Evolutionary conservation across 768 basidiomycete genomes (phyloP).

Genomic region (Boletus vinaceobasis): DNA sequence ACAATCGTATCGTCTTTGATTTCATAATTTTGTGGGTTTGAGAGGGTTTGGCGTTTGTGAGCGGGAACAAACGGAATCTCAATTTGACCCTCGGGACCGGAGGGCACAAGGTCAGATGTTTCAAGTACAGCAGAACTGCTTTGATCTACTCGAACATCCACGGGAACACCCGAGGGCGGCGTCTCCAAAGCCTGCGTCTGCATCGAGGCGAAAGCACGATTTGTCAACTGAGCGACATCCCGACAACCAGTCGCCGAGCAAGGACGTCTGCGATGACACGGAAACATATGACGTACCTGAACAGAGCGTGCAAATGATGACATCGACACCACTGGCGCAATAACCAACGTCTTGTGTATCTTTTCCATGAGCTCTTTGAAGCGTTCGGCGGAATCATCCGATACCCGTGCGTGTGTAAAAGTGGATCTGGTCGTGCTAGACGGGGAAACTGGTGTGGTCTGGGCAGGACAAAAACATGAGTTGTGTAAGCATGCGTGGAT

Average conservation of each 20-base stretch:
- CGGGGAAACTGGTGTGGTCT: conserved; percentile 5
- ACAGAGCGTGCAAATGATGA: conserved; percentile 4
- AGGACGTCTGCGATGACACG: not conserved
- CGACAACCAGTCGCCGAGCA: not conserved
- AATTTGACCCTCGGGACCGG: conserved; percentile 44
- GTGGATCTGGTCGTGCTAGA: conserved; percentile 10
- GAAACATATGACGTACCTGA: conserved; percentile 16
- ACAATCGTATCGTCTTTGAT: conserved; percentile 63
- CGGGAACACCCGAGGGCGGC: not conserved
- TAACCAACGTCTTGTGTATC: conserved; percentile 63
- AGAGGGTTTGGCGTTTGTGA: conserved; percentile 43
- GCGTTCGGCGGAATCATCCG: conserved; percentile 19
- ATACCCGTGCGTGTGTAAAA: not conserved
- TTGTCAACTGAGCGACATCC: conserved; percentile 2
- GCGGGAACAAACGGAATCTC: conserved; percentile 81
- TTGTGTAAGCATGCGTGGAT: conserved; percentile 8
- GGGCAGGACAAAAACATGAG: conserved; percentile 6
- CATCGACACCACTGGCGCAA: conserved; percentile 52
- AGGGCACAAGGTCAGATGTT: conserved; percentile 17
- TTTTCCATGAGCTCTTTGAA: conserved; percentile 58
- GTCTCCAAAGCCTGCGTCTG: conserved; percentile 7
- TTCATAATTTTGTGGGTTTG: conserved; percentile 8
- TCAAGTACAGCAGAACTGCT: not conserved
- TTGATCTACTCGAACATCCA: conserved; percentile 1
- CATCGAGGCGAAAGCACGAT: not conserved